Conservation (phyloP, 805 yeast species). For the Wickerhamomyces xylosicus region DNA sequence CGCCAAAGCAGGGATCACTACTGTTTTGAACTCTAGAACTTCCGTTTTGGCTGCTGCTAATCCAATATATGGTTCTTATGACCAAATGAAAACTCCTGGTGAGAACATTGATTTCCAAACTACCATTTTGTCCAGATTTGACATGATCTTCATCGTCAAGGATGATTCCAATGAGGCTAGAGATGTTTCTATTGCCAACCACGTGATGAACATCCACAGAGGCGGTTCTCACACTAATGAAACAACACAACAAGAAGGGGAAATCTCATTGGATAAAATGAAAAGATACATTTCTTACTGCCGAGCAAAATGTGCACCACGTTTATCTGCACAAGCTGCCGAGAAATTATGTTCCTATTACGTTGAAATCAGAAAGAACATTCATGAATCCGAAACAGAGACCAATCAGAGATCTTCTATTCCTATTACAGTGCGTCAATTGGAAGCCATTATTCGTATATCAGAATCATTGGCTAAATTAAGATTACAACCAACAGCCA, state of each 20-base stretch:
- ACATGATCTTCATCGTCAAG: conserved; percentile 94
- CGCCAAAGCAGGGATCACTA: conserved; percentile 98
- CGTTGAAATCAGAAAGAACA: conserved; percentile 77
- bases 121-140: conserved; percentile 93
- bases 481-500: conserved; percentile 72
- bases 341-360: conserved; percentile 87
- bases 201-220: conserved; percentile 91
- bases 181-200: conserved; percentile 86
- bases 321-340: conserved; percentile 80
- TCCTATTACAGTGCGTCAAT: conserved; percentile 95
- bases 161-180: conserved; percentile 85
- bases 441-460: conserved; percentile 94
- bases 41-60: conserved; percentile 97
- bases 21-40: conserved; percentile 91
- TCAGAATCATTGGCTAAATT: conserved; percentile 90
- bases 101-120: conserved; percentile 98
- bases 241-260: conserved; percentile 47
- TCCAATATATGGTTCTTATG: conserved; percentile 94
- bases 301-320: conserved; percentile 85
- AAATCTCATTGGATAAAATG: conserved; percentile 85
- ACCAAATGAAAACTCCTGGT: conserved; percentile 92
- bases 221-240: conserved; percentile 56
- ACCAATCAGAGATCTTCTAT: conserved; percentile 87
- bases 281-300: conserved; percentile 88
- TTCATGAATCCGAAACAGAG: conserved; percentile 70